Base-by-base conservation (phyloP, 805 yeast species). In the Scheffersomyces stipitis region DNA sequence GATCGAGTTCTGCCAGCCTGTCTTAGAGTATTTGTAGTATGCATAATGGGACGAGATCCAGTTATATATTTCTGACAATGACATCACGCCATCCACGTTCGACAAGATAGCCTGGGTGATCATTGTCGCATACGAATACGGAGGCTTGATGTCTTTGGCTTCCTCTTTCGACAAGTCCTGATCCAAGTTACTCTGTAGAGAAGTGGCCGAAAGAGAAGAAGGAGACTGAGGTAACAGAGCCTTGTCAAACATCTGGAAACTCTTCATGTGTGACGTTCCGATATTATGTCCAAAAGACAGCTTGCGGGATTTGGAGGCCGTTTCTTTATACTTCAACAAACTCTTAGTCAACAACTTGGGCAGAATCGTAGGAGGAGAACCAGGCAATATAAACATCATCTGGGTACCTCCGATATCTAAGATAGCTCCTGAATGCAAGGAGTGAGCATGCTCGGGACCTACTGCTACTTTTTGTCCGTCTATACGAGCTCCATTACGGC, bases 1-100 rank as follows among this genome's bases (percentile, higher is more conserved):
- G 49, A 93, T 91, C 5, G 96, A 89, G 65, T 93, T 93, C 66
- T 93, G 99, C 99, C 99, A 93, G 26, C 99, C 99, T 6, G 96
- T 83, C 61, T 86, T 90, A 16, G 93, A 82, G 62, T 80, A 85
- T 52, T 96, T 78, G 61, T 93, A 93, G 61, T 86, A 93, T 26
- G 98, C 90, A 62, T 89, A 93, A 55, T 84, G 90, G 20, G 78
- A 62, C 4, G 93, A 68, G 37, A 93, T 93, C 88, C 96, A 93
- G 48, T 80, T 83, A 62, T 93, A 93, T 37, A 93, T 93, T 54
- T 93, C 97, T 1, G 95, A 78, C 49, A 93, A 65, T 10, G 96
- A 86, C 71, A 91, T 73, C 29, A 86, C 87, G 29, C 95, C 96
- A 42, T 90, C 96, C 1, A 76, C 75, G 37, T 88, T 86, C 5